Percentiles rank a stretch among this genome's conserved stretches.
phyloP scores from a whole-genome alignment of 1,284 basidiomycete species.

The Hemileia vastatrix region DNA sequence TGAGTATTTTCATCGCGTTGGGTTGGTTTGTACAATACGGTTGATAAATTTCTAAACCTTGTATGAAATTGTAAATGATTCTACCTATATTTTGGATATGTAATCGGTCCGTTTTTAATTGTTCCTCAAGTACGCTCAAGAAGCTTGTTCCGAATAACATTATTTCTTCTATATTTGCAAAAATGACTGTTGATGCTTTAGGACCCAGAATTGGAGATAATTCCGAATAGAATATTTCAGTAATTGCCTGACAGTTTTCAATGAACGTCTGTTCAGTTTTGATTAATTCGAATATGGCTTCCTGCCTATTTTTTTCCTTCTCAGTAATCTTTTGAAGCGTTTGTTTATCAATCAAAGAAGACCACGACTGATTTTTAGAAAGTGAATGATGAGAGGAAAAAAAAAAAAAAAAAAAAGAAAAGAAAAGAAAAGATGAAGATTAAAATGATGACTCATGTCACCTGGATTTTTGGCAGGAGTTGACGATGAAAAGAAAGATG shows the following conservation, averaged over 20 bases:
- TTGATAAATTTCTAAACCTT: conserved; percentile 13
- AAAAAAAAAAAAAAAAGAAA: conserved; percentile 38
- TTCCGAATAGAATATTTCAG: conserved; percentile 8
- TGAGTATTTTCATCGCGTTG: conserved; percentile 3
- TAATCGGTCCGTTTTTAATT: not conserved
- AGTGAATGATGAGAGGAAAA: not conserved
- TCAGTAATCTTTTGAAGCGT: not conserved
- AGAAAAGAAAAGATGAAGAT: conserved; percentile 45
- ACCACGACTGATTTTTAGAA: conserved; percentile 8
- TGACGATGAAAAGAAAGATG: not conserved
- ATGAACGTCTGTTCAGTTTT: conserved; percentile 15
- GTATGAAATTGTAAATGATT: conserved; percentile 9
- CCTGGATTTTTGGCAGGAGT: not conserved
- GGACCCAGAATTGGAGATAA: conserved; percentile 3
- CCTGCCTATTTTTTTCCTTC: conserved; percentile 17
- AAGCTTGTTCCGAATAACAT: conserved; percentile 18
- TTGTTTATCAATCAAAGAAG: not conserved
- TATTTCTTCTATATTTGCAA: conserved; percentile 20
- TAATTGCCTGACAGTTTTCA: conserved; percentile 16
- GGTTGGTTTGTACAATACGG: conserved; percentile 21
- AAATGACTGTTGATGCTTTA: conserved; percentile 1
- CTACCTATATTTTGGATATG: conserved; percentile 1
- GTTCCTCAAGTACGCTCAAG: conserved; percentile 13
- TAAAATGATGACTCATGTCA: conserved; percentile 30
- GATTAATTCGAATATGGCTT: conserved; percentile 19